A percentile compares a stretch with the other conserved stretches of the same genome.
These are phyloP conservation scores for Solanum infundibuliforme DNA, from an alignment of 257 asterid species.

Conservation along the genomic window DNA sequence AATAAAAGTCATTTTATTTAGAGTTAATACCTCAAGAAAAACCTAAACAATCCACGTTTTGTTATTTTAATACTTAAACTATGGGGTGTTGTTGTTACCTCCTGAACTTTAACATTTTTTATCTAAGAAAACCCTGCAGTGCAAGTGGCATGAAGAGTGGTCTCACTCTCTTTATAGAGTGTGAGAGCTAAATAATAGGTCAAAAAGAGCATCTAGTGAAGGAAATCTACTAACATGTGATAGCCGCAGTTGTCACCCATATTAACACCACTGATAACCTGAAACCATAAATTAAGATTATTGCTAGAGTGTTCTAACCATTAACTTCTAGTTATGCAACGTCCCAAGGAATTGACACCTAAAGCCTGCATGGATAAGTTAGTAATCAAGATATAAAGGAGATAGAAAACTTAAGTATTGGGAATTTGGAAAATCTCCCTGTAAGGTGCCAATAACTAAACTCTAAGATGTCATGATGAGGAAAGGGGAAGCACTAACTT, in stretches of 20 bases:
- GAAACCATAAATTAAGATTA: conserved; percentile 19
- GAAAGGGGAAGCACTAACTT: background rate
- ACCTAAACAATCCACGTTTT: background rate
- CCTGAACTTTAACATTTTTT: background rate
- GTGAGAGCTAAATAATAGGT: background rate
- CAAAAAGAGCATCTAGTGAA: background rate
- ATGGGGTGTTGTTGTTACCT: background rate
- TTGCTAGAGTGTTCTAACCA: background rate
- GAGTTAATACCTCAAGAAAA: background rate
- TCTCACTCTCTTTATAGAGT: background rate
- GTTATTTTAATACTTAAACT: background rate
- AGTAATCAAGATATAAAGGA: background rate
- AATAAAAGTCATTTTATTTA: background rate
- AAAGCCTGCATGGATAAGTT: background rate
- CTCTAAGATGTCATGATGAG: background rate
- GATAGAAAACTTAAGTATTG: background rate
- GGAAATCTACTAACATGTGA: conserved; percentile 49
- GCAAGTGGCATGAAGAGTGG: background rate
- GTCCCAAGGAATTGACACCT: background rate
- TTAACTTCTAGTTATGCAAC: background rate
- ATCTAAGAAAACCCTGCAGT: background rate
- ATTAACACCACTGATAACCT: conserved; percentile 88
- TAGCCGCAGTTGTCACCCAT: conserved; percentile 85
- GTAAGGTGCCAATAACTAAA: background rate
- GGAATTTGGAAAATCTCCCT: background rate